Evolutionary conservation across 768 basidiomycete species (phyloP).

Genomic region (Steccherinum ochraceum): DNA sequence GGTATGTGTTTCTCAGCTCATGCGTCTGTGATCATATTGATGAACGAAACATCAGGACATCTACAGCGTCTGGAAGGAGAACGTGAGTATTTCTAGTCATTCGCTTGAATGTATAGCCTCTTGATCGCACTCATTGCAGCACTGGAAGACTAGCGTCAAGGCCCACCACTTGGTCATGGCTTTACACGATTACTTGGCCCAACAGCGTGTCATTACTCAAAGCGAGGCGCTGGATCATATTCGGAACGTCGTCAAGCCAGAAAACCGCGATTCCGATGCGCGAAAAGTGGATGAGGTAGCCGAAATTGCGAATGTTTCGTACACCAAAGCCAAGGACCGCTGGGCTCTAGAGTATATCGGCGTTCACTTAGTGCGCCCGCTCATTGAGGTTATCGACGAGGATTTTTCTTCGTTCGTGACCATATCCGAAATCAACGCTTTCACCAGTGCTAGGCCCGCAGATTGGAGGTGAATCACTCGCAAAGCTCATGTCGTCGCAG

Average conservation of each 20-base stretch:
- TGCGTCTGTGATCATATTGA: background rate
- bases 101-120: background rate
- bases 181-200: conserved; percentile 15
- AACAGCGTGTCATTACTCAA: background rate
- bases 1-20: conserved; percentile 2
- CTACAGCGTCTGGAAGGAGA: conserved; percentile 13
- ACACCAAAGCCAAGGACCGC: conserved; percentile 8
- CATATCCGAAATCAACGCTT: conserved; percentile 17
- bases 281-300: background rate
- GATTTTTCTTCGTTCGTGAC: conserved; percentile 16
- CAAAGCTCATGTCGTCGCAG: background rate
- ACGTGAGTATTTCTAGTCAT: conserved; percentile 4
- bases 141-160: conserved; percentile 19
- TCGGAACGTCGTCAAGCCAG: background rate
- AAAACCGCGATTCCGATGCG: background rate
- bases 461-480: conserved; percentile 13
- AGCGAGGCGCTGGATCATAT: background rate
- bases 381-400: conserved; percentile 19
- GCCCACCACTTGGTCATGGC: conserved; percentile 16
- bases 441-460: conserved; percentile 13
- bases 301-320: background rate
- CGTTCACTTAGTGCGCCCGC: conserved; percentile 10
- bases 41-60: conserved; percentile 7
- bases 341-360: conserved; percentile 20
- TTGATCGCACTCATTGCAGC: conserved; percentile 4